These are phyloP conservation scores for Vittaforma corneae DNA, from an alignment of 371 early-diverging fungal genomes.

Conservation along the genomic window DNA sequence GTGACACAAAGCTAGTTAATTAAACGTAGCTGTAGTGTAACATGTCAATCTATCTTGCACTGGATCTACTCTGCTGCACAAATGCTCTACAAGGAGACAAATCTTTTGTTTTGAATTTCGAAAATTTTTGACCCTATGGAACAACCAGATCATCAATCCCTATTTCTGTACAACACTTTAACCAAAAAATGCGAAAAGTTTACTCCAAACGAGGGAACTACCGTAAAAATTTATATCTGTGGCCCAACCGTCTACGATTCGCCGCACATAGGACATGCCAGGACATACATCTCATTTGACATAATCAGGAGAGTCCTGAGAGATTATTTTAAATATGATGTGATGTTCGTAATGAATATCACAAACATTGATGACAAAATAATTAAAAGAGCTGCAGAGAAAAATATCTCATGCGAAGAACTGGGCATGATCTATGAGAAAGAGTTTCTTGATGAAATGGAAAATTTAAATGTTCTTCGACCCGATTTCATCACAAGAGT, in stretches of 20 bases:
- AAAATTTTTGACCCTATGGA: slow-evolving; percentile 8
- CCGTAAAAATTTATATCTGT: slow-evolving; percentile 63
- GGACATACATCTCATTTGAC: slow-evolving; percentile 86
- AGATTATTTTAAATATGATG: slow-evolving; percentile 86
- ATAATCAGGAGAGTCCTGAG: slow-evolving; percentile 81
- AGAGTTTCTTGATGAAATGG: slow-evolving; percentile 88
- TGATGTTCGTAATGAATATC: slow-evolving; percentile 89
- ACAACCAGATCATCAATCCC: too few relatives aligned
- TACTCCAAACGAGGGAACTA: slow-evolving; percentile 13
- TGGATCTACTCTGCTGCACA: too few relatives aligned
- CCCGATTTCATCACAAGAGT: slow-evolving; percentile 90
- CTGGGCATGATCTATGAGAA: slow-evolving; percentile 82
- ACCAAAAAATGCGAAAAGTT: slow-evolving; percentile 41
- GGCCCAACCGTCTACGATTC: slow-evolving; percentile 98
- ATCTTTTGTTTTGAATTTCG: too few relatives aligned
- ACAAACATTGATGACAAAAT: slow-evolving; percentile 98
- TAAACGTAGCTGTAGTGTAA: too few relatives aligned
- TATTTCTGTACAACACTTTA: slow-evolving; percentile 41
- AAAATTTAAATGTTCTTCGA: slow-evolving; percentile 67
- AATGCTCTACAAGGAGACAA: too few relatives aligned
- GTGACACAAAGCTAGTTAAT: too few relatives aligned
- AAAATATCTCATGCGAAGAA: slow-evolving; percentile 18
- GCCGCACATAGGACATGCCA: slow-evolving; percentile 92
- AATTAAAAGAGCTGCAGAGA: slow-evolving; percentile 54
- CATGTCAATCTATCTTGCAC: too few relatives aligned